Evolutionary conservation across 2,329 filamentous ascomycete species (phyloP).

Genomic region (Chlorencoelia australis): DNA sequence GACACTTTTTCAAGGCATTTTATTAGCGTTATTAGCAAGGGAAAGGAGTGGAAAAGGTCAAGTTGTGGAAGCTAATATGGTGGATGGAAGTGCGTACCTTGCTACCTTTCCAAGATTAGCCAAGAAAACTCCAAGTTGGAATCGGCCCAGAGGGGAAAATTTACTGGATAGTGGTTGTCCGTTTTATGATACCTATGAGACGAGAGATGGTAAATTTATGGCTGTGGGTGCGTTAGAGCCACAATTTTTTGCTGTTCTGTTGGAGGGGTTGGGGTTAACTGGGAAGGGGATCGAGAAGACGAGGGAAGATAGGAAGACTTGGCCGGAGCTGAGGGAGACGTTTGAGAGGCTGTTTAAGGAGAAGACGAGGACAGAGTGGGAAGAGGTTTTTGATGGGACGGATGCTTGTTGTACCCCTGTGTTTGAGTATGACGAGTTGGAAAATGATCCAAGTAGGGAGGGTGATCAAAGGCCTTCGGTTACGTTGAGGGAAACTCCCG

Average conservation of each 20-base stretch:
- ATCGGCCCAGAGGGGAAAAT: conserved; percentile 59
- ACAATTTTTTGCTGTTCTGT: conserved; percentile 64
- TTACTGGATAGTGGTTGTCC: conserved; percentile 75
- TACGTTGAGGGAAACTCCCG: conserved; percentile 59
- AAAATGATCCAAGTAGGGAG: conserved; percentile 38
- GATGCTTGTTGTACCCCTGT: conserved; percentile 93
- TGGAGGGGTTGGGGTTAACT: conserved; percentile 55
- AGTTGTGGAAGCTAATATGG: conserved; percentile 94
- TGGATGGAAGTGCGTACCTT: conserved; percentile 75
- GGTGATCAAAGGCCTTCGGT: conserved; percentile 64
- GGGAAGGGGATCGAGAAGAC: conserved; percentile 39
- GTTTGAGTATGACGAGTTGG: conserved; percentile 62
- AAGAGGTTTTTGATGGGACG: conserved; percentile 73
- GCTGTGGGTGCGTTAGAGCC: conserved; percentile 87
- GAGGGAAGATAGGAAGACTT: conserved; percentile 51
- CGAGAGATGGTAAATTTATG: conserved; percentile 67
- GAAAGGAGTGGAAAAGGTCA: conserved; percentile 60
- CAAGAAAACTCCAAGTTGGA: conserved; percentile 53
- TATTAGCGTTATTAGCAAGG: conserved; percentile 67
- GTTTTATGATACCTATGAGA: conserved; percentile 85
- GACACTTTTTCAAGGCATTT: conserved; percentile 68
- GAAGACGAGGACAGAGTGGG: conserved; percentile 72
- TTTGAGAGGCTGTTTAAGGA: conserved; percentile 56
- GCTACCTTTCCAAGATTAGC: conserved; percentile 66
- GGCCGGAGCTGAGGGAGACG: conserved; percentile 53